phyloP scores from a whole-genome alignment of 2,329 filamentous ascomycete species.

The Cladosporium phlei region DNA sequence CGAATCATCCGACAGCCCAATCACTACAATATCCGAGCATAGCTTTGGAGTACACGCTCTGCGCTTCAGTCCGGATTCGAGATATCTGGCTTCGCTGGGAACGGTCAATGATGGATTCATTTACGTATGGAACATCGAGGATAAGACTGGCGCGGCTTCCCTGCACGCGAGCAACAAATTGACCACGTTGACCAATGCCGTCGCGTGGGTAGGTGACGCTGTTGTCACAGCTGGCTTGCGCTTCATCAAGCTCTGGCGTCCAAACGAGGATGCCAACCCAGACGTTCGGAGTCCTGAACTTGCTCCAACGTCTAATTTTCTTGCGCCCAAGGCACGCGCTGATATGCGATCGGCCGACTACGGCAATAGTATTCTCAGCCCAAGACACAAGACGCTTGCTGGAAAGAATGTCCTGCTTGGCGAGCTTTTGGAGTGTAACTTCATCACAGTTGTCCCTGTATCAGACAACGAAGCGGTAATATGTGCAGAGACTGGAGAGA shows the following conservation, averaged over 20 bases:
- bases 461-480: constrained; percentile 71
- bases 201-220: constrained; percentile 83
- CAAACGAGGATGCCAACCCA: constrained; percentile 57
- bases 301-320: constrained; percentile 17
- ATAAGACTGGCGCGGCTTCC: constrained; percentile 72
- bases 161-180: constrained; percentile 87
- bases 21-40: constrained; percentile 85
- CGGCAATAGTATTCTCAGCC: constrained; percentile 34
- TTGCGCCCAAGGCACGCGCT: constrained; percentile 31
- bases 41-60: constrained; percentile 82
- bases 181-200: constrained; percentile 76
- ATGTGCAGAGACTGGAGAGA: constrained; percentile 79
- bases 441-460: constrained; percentile 70
- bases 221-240: constrained; percentile 84
- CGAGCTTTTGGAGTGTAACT: constrained; percentile 73
- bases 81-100: constrained; percentile 82
- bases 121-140: constrained; percentile 82
- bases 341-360: constrained; percentile 26
- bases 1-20: constrained; percentile 73
- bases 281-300: constrained; percentile 14
- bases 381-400: constrained; percentile 63
- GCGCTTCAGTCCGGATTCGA: constrained; percentile 82
- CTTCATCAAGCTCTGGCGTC: constrained; percentile 89
- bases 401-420: constrained; percentile 87
- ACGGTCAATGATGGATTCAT: constrained; percentile 89